These are phyloP conservation scores for Pseudocercospora fijiensis DNA, from an alignment of 2,329 filamentous ascomycete genomes.

Conservation along the genomic window DNA sequence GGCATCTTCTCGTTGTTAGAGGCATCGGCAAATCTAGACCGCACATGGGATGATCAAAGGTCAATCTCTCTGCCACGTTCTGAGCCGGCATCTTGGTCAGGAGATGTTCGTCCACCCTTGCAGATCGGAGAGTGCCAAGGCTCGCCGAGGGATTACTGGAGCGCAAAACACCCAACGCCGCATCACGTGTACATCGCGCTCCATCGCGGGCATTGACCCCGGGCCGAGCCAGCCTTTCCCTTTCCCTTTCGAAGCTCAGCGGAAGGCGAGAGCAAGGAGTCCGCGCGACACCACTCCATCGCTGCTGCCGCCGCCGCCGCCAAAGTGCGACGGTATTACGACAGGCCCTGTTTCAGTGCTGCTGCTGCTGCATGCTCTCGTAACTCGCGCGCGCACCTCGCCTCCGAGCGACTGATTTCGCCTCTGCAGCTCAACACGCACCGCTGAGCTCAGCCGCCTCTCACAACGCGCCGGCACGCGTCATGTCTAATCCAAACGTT, in stretches of 20 bases:
- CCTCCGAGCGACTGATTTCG: neutral
- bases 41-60: neutral
- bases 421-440: neutral
- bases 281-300: neutral
- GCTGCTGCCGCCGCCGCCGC: no score
- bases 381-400: no score
- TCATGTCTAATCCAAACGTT: constrained; percentile 14
- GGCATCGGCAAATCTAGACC: neutral
- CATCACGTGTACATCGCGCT: neutral
- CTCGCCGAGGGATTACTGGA: neutral
- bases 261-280: neutral
- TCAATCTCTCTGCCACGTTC: constrained; percentile 1
- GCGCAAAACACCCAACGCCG: neutral
- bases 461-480: constrained; percentile 12
- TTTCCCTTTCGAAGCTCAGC: neutral
- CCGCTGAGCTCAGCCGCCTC: neutral
- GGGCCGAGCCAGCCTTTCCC: neutral
- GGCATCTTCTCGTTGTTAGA: neutral
- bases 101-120: neutral
- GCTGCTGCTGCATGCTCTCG: neutral
- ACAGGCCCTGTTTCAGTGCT: neutral
- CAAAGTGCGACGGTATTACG: neutral
- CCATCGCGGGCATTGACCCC: no score
- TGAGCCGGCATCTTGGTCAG: neutral
- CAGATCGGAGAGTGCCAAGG: neutral